Conservation (phyloP, 345 rosid genomes). For the Euphorbia pulcherrima region DNA sequence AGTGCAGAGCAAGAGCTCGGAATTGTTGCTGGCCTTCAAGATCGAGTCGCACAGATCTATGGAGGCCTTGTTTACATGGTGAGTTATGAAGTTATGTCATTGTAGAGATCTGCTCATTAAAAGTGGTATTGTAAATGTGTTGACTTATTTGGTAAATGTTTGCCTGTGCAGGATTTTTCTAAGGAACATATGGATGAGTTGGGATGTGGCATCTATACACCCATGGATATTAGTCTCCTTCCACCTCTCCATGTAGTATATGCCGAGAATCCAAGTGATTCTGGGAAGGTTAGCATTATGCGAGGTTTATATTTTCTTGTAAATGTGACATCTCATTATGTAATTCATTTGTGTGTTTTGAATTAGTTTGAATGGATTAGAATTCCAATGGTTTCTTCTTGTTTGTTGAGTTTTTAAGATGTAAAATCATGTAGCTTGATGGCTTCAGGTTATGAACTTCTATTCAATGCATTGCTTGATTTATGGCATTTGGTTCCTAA, state of each 20-base stretch:
- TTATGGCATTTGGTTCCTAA: neutral
- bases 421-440: neutral
- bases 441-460: neutral
- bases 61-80: conserved; percentile 99
- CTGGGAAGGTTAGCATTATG: conserved; percentile 71
- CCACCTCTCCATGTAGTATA: conserved; percentile 85
- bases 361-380: neutral
- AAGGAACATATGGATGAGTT: conserved; percentile 71
- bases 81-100: neutral
- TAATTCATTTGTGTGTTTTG: neutral
- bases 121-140: neutral
- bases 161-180: conserved; percentile 62
- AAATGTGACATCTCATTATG: neutral
- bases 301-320: neutral
- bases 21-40: conserved; percentile 96
- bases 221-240: conserved; percentile 73
- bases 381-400: neutral
- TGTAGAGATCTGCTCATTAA: neutral
- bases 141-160: conserved; percentile 5
- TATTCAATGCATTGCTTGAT: neutral
- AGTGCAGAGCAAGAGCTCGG: conserved; percentile 83
- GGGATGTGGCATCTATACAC: conserved; percentile 81
- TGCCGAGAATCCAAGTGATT: conserved; percentile 95
- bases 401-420: neutral
- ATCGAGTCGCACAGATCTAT: conserved; percentile 90